Evolutionary conservation across 2,329 filamentous ascomycete species (phyloP), one percentile per base, ranked within the genome.

Genomic region (Paraconiothyrium brasiliense): DNA sequence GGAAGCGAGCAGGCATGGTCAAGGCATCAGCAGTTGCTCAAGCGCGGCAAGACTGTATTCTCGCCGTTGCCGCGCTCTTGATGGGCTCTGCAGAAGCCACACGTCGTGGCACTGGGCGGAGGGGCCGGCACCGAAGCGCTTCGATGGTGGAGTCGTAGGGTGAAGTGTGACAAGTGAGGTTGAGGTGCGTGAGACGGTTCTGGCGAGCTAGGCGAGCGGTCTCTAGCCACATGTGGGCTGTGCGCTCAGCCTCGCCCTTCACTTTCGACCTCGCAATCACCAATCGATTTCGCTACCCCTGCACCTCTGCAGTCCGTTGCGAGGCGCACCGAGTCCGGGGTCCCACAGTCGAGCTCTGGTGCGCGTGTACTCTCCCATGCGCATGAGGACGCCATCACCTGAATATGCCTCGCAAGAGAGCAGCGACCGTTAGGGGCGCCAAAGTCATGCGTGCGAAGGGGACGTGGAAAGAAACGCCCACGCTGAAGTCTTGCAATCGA

Each of bases 251-350:
- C 67, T 70, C 64, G 46, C 56, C 27, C 20, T 63, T 22, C 47
- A 49, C 20, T 52, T 46, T 64, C 24, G 71, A 66, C 73, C 70
- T 65, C 72, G 71, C 71, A 73, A 60, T 52, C 58, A 59, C 74
- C 72, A 76, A 62, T 76, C 67, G 54, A 65, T 74, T 64, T 24
- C 49, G 20, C 32, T 35, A 55, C 24, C 43, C 49, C 59, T 54
- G 58, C 24, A 37, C 63, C 30, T 61, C 20, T 61, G 44, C 59
- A 59, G 65, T 72, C 27, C 27, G 27, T 6, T 30, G 27, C 27
- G 67, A 78, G 75, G 75, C 75, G 71, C 68, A 77, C 66, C 71
- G 58, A 52, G 59, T 32, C 54, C 37, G 11, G 44, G 50, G 52
- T 39, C 34, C n/a, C 48, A 55, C 55, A 39, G 30, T 48, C 54